Base-by-base conservation (phyloP, 2,329 filamentous ascomycete species). In the Penicillium expansum region DNA sequence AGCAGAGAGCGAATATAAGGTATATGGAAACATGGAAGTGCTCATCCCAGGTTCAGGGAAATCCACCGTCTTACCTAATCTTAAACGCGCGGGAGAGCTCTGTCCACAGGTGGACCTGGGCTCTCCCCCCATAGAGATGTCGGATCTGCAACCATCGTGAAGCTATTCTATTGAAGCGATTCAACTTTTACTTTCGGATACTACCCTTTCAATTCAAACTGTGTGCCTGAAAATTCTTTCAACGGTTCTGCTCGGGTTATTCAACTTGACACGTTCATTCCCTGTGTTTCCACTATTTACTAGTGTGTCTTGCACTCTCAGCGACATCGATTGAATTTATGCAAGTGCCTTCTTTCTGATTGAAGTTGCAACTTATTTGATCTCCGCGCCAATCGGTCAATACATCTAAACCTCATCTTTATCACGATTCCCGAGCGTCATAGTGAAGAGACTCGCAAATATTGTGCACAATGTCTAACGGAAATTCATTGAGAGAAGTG, bases 381-480 rank as follows among this genome's bases (percentile, higher is more conserved):
- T 13, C 1, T 20, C 16, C 13, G 5, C 11, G 13, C 7, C 18
- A 44, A 44, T 24, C 16, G 33, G 16, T 27, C 39, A 35, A 35
- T n/a, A 9, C n/a, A n/a, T 13, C 29, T 27, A 11, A 4, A n/a
- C 30, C 20, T 27, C n/a, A 22, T 14, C 20, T 13, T 30, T 16
- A 6, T 18, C n/a, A 33, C 16, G 16, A 3, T n/a, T 9, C 14
- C 24, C 30, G 9, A 3, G 14, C 5, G 41, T 11, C 30, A 30
- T 30, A 22, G 22, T 48, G n/a, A 14, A 39, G 11, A 35, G n/a
- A 24, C 33, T 20, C 37, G 5, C n/a, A 30, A 37, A 37, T n/a
- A n/a, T n/a, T n/a, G n/a, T n/a, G 27, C 48, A 58, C 18, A 20
- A 68, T 66, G 66, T 53, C 44, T 18, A 22, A 27, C 33, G 51